Percentiles rank a stretch among this genome's conserved stretches.
Evolutionary conservation across 1,284 basidiomycete genomes (phyloP).

Genomic region (Spongispora temasekensis): DNA sequence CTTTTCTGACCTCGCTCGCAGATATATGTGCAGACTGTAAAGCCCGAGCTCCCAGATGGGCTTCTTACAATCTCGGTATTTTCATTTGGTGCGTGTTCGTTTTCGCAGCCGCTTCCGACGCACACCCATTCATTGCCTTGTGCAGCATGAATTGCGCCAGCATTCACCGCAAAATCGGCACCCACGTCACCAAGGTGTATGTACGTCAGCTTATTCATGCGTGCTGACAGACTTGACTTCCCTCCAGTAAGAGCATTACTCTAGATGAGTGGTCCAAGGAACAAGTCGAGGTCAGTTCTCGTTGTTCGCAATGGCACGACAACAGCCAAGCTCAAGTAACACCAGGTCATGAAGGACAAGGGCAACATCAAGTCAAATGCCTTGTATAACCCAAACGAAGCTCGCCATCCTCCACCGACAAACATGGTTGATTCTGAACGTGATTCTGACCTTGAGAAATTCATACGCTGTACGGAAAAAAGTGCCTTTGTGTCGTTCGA

Average conservation of each 20-base stretch:
- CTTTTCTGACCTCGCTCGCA: too few species aligned
- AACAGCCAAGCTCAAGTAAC: constrained; percentile 12
- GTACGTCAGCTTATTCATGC: constrained; percentile 44
- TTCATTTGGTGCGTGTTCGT: constrained; percentile 65
- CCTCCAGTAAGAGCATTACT: constrained; percentile 74
- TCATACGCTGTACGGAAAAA: constrained; percentile 62
- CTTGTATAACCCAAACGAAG: constrained; percentile 76
- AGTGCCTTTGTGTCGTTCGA: neutral
- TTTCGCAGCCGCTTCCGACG: constrained; percentile 1
- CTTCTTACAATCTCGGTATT: constrained; percentile 78
- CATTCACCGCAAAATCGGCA: constrained; percentile 87
- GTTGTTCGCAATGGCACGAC: constrained; percentile 9
- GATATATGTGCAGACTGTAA: constrained; percentile 87
- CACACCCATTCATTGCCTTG: constrained; percentile 10
- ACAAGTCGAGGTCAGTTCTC: constrained; percentile 75
- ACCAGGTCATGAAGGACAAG: constrained; percentile 66
- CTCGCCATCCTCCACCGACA: constrained; percentile 74
- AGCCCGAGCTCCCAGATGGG: constrained; percentile 76
- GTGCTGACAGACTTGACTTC: constrained; percentile 1
- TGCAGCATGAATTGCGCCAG: constrained; percentile 78
- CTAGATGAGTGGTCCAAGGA: constrained; percentile 86
- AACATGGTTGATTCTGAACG: constrained; percentile 77
- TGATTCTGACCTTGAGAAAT: constrained; percentile 83
- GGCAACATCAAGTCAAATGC: constrained; percentile 79
- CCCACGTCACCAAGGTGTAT: constrained; percentile 83